Evolutionary conservation across 495 filamentous ascomycete genomes (phyloP), one percentile per base, ranked within the genome.

Genomic region (Beverwykella pulmonaria): DNA sequence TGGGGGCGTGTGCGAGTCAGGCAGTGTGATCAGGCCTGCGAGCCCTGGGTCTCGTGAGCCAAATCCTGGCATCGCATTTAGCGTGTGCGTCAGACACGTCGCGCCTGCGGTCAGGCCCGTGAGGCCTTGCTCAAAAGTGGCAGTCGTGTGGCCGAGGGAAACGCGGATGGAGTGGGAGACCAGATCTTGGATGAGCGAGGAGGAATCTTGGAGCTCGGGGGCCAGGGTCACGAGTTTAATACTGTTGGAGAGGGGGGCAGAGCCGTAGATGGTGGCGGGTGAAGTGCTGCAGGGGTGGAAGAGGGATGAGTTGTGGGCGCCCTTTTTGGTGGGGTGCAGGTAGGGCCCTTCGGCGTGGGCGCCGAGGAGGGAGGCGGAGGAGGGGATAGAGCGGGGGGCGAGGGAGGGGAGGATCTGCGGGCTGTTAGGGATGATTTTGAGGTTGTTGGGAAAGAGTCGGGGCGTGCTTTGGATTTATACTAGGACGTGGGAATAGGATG

Each of bases 281-380:
- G 68, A 48, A 2, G 64, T 65, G 15, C 52, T 59, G 32, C 72
- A 68, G 5, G 60, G 41, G 34, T 74, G 70, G 67, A 79, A 78
- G 55, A 76, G 74, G 7, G 71, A 70, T 26, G 64, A 58, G 58
- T 78, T 76, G 62, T 79, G 77, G 5, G 77, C 77, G 34, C 77
- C 77, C 41, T 76, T 76, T 57, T 78, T 79, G 39, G 69, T 66
- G 22, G 73, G 68, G 46, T 72, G 67, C 15, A 79, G 74, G 47
- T 78, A 79, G n/a, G 77, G 77, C 0, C 77, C 77, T 74, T 79
- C 77, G 49, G 59, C 57, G 59, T 79, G 77, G 20, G 77, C 77
- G 25, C 77, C 77, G 4, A 79, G 76, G 25, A 79, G 73, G 27
- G 69, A 72, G 1, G 77, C 77, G 12, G 72, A 65, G 60, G 52